Evolutionary conservation across 2,329 filamentous ascomycete species (phyloP), one percentile per base, ranked within the genome.

Genomic region (Zymoseptoria pseudotritici): DNA sequence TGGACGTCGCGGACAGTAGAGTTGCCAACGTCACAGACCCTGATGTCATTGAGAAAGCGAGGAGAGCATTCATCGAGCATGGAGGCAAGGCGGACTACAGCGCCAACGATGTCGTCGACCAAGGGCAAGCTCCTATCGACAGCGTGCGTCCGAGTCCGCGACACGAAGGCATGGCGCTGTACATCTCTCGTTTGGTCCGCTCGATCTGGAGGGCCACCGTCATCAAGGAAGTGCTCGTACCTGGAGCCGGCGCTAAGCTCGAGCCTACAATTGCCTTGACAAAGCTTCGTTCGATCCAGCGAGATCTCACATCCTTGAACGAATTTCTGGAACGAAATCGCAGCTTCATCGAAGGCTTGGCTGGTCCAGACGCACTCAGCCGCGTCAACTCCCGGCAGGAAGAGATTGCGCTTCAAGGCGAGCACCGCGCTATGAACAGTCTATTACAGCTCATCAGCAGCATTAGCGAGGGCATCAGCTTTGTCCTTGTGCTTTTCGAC

Each of bases 401-500:
- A 68, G 93, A 97, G 73, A 84, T 96, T 54, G 90, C 92, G 0
- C 80, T 96, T 21, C 93, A 97, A 73, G 93, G 91, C 13, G 94
- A 99, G 74, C 93, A 99, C 72, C 90, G 95, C 67, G 92, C 92
- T 10, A 82, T 99, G 65, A 88, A 94, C 70, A 91, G 91, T 2
- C 79, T 99, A 54, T 85, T 96, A 63, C 86, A 88, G 65, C 80
- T 99, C 22, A 90, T 97, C 74, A 87, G 88, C 58, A 91, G 91
- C 73, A 94, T 97, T 49, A 92, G 94, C 7, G 94, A 99, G 73
- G 94, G 94, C 3, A 96, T 99, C 56, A 96, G 93, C 0, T 99
- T 99, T 68, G 91, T 97, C 3, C 82, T 93, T 21, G 94, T 97
- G 71, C 81, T 99, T 1, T 97, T 97, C 62, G 93, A 97, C 65